phyloP scores from a whole-genome alignment of 345 rosid genomes.

The Odontarrhena argentea region DNA sequence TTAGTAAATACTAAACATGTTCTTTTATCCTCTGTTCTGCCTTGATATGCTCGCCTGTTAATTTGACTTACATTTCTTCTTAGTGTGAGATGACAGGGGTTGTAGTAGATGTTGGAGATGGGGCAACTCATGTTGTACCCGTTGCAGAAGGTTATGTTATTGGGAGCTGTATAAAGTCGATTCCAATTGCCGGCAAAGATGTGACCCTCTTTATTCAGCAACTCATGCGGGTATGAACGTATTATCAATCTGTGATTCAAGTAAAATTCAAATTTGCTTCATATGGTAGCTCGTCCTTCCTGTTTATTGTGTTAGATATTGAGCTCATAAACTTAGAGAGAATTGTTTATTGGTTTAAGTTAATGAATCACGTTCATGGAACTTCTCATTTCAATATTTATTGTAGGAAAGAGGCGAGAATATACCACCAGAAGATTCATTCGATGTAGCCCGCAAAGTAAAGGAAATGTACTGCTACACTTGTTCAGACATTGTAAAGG shows the following conservation, averaged over 20 bases:
- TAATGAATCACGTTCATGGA: not conserved
- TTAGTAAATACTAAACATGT: conserved; percentile 4
- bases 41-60: conserved; percentile 24
- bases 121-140: conserved; percentile 91
- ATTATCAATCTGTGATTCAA: not conserved
- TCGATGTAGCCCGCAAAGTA: conserved; percentile 92
- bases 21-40: conserved; percentile 2
- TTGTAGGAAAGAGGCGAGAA: conserved; percentile 97
- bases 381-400: conserved; percentile 35
- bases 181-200: conserved; percentile 92
- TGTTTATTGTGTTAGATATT: conserved; percentile 8
- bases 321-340: conserved; percentile 6
- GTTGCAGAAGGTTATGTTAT: conserved; percentile 99
- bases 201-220: conserved; percentile 87
- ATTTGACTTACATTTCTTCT: conserved; percentile 51
- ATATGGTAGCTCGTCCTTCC: not conserved
- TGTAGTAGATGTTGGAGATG: conserved; percentile 97
- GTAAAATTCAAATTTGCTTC: not conserved
- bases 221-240: conserved; percentile 84
- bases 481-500: conserved; percentile 96
- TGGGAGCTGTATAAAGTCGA: conserved; percentile 86
- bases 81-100: conserved; percentile 99
- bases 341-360: not conserved
- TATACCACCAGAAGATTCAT: conserved; percentile 94
- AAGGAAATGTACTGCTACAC: conserved; percentile 94